Percentiles rank a stretch among this genome's conserved stretches.
Conservation (phyloP, 2,329 filamentous ascomycete genomes). For the Thyridium curvatum region DNA sequence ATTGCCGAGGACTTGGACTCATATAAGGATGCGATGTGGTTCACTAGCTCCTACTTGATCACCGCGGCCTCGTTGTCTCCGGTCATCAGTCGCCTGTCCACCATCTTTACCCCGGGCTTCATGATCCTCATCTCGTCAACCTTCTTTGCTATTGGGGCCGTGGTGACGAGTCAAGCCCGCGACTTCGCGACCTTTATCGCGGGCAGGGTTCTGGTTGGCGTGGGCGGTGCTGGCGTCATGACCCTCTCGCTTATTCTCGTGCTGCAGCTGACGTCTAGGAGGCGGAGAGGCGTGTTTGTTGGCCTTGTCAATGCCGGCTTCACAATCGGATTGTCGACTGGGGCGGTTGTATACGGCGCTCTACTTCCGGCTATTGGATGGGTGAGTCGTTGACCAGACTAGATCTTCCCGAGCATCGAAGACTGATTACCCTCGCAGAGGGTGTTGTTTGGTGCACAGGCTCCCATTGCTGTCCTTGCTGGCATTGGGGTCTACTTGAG, state of each 20-base stretch:
- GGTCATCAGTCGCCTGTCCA: constrained; percentile 63
- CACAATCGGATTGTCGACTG: constrained; percentile 21
- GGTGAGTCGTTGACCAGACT: constrained; percentile 39
- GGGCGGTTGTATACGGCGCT: constrained; percentile 23
- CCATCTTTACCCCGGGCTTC: constrained; percentile 63
- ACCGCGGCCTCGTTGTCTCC: constrained; percentile 58
- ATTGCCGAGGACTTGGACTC: constrained; percentile 71
- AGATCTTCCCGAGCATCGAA: not conserved
- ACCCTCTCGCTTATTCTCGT: constrained; percentile 69
- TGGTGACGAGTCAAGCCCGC: constrained; percentile 56
- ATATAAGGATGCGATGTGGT: constrained; percentile 71
- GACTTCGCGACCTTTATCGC: constrained; percentile 58
- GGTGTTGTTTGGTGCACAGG: constrained; percentile 66
- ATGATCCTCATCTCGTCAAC: constrained; percentile 59
- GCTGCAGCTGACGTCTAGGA: constrained; percentile 64
- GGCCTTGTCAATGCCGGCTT: constrained; percentile 64
- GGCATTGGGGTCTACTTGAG: constrained; percentile 58
- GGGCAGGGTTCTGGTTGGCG: constrained; percentile 61
- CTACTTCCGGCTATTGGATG: constrained; percentile 51
- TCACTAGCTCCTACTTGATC: constrained; percentile 69
- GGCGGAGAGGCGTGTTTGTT: constrained; percentile 64
- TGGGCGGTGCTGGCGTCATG: constrained; percentile 66
- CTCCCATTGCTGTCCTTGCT: constrained; percentile 54
- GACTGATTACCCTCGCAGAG: constrained; percentile 37
- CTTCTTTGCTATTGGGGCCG: constrained; percentile 52